These are phyloP conservation scores for Geranium rotundifolium DNA, from an alignment of 345 rosid species.

Conservation along the genomic window DNA sequence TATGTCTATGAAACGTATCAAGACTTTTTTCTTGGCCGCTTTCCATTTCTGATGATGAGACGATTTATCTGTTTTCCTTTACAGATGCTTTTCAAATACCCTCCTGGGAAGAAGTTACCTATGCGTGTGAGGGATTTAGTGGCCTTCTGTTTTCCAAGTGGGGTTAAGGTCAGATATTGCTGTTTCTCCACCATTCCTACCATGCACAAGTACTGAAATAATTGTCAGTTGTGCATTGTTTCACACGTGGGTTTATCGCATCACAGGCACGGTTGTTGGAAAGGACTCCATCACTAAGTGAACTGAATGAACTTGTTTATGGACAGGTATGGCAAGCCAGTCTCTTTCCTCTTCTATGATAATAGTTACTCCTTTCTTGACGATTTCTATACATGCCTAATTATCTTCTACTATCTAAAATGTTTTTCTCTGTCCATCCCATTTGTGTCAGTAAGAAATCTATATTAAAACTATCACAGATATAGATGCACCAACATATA, in stretches of 20 bases:
- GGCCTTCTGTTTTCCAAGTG: slow-evolving; percentile 91
- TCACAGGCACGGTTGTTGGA: slow-evolving; percentile 66
- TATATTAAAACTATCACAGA: too few species aligned
- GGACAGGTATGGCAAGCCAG: slow-evolving; percentile 57
- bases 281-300: slow-evolving; percentile 92
- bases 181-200: background rate
- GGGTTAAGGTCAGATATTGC: slow-evolving; percentile 58
- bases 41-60: too few species aligned
- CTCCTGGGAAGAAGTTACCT: slow-evolving; percentile 75
- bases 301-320: slow-evolving; percentile 80
- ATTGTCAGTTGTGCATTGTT: background rate
- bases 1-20: too few species aligned
- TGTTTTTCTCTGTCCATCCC: too few species aligned
- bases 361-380: too few species aligned
- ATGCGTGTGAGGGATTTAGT: slow-evolving; percentile 78
- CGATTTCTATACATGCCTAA: too few species aligned
- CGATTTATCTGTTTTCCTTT: background rate
- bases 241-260: background rate
- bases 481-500: too few species aligned
- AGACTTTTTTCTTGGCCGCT: background rate
- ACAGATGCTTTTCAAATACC: slow-evolving; percentile 81
- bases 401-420: too few species aligned
- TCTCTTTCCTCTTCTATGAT: too few species aligned
- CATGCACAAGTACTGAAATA: too few species aligned
- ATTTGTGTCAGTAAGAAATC: too few species aligned